These are phyloP conservation scores for Auricularia sp. DNA, from an alignment of 768 basidiomycete species.

Conservation along the genomic window DNA sequence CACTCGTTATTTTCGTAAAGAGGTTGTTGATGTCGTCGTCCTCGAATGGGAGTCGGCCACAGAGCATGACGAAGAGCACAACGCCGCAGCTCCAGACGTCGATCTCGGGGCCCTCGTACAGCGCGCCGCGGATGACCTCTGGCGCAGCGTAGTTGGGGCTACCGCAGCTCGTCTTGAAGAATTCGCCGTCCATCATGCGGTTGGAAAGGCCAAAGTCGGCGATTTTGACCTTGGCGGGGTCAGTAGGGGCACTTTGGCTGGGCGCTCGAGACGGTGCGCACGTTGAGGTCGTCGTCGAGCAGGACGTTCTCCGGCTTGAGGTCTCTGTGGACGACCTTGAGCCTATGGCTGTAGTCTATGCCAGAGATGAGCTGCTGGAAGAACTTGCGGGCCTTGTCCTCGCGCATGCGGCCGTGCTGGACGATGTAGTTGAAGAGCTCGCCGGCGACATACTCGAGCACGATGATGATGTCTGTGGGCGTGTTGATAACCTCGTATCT, in stretches of 20 bases:
- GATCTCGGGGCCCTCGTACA: conserved; percentile 96
- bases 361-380: conserved; percentile 98
- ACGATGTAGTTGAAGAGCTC: conserved; percentile 99
- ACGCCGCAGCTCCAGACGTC: conserved; percentile 99
- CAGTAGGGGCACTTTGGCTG: background rate
- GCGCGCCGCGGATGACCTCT: conserved; percentile 89
- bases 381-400: conserved; percentile 80
- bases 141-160: conserved; percentile 99
- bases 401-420: conserved; percentile 82
- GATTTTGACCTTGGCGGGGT: conserved; percentile 60
- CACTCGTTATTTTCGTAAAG: conserved; percentile 90
- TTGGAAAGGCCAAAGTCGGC: conserved; percentile 98
- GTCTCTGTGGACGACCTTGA: conserved; percentile 97
- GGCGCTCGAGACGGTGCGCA: background rate
- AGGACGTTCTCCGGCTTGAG: conserved; percentile 94
- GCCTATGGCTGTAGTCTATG: conserved; percentile 91
- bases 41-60: conserved; percentile 91
- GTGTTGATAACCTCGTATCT: conserved; percentile 71
- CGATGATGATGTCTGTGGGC: conserved; percentile 93
- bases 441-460: conserved; percentile 91
- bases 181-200: conserved; percentile 93
- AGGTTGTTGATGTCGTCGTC: conserved; percentile 89
- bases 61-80: conserved; percentile 97
- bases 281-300: conserved; percentile 72
- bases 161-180: conserved; percentile 94